Evolutionary conservation across 2,329 filamentous ascomycete species (phyloP).

Genomic region (Aspergillus costaricaensis): DNA sequence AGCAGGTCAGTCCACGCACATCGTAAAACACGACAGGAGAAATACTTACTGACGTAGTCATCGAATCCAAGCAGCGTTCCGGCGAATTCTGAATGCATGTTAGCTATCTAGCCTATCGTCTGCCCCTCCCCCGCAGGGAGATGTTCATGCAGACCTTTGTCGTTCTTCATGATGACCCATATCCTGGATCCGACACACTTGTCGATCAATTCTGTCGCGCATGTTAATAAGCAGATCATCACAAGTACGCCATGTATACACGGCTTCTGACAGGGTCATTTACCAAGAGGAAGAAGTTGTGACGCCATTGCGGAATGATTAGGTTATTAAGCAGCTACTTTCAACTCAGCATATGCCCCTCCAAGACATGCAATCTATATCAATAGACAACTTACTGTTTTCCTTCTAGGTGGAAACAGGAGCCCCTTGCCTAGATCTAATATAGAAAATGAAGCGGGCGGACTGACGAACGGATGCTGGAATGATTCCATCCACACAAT

Average conservation of each 20-base stretch:
- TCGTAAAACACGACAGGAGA: background rate
- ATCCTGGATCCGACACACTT: slow-evolving; percentile 97
- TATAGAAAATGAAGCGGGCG: slow-evolving; percentile 24
- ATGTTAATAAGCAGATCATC: slow-evolving; percentile 22
- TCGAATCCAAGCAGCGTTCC: slow-evolving; percentile 94
- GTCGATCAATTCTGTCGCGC: slow-evolving; percentile 82
- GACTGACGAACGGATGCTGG: slow-evolving; percentile 15
- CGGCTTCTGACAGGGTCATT: slow-evolving; percentile 20
- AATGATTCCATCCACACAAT: slow-evolving; percentile 22
- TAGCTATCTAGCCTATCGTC: slow-evolving; percentile 10
- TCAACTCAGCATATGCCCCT: background rate
- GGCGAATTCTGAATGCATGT: slow-evolving; percentile 72
- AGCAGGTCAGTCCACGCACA: slow-evolving; percentile 18
- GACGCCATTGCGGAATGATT: slow-evolving; percentile 60
- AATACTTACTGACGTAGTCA: slow-evolving; percentile 95
- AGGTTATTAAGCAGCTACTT: background rate
- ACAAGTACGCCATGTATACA: background rate
- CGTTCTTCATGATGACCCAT: slow-evolving; percentile 99
- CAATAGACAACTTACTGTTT: background rate
- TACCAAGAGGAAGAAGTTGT: slow-evolving; percentile 72
- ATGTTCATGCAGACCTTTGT: slow-evolving; percentile 70
- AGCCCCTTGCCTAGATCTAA: slow-evolving; percentile 11
- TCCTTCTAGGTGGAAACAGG: background rate
- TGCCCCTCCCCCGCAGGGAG: background rate
- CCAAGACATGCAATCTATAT: background rate